These are phyloP conservation scores for Cryptococcus sp. DNA, from an alignment of 1,284 basidiomycete species.

Conservation along the genomic window DNA sequence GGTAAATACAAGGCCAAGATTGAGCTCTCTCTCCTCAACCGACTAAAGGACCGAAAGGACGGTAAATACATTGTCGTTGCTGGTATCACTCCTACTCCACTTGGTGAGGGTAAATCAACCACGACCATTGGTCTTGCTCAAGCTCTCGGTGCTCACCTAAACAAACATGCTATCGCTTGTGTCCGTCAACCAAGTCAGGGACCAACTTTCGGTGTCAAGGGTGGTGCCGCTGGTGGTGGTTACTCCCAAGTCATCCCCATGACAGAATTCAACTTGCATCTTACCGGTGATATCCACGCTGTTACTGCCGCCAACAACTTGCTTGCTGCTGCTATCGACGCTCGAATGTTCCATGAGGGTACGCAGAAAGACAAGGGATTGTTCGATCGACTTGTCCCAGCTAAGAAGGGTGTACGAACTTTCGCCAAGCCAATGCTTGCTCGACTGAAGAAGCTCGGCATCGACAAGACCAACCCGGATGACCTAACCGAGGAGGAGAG, in stretches of 20 bases:
- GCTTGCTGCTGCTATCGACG: slow-evolving; percentile 91
- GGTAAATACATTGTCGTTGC: slow-evolving; percentile 97
- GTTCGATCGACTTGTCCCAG: slow-evolving; percentile 85
- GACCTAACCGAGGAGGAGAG: slow-evolving; percentile 91
- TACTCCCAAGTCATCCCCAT: slow-evolving; percentile 99
- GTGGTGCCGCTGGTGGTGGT: slow-evolving; percentile 95
- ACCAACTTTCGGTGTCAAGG: slow-evolving; percentile 99
- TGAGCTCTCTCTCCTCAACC: slow-evolving; percentile 79
- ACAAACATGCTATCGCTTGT: slow-evolving; percentile 90
- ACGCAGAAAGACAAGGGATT: slow-evolving; percentile 94
- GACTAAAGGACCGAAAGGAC: slow-evolving; percentile 78
- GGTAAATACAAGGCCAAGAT: slow-evolving; percentile 98
- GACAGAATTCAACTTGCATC: slow-evolving; percentile 83
- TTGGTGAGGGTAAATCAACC: slow-evolving; percentile 98
- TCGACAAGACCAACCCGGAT: slow-evolving; percentile 88
- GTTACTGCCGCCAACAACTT: slow-evolving; percentile 97
- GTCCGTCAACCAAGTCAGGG: slow-evolving; percentile 99
- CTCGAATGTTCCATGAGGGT: slow-evolving; percentile 96
- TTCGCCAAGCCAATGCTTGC: slow-evolving; percentile 97
- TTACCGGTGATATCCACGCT: slow-evolving; percentile 98
- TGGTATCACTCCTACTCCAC: slow-evolving; percentile 95
- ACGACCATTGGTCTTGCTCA: slow-evolving; percentile 97
- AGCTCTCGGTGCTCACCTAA: slow-evolving; percentile 90
- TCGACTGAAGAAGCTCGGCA: slow-evolving; percentile 90
- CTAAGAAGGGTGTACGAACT: slow-evolving; percentile 89